Conservation (phyloP, 176 grass and related monocot genomes). For the Zizania latifolia region DNA sequence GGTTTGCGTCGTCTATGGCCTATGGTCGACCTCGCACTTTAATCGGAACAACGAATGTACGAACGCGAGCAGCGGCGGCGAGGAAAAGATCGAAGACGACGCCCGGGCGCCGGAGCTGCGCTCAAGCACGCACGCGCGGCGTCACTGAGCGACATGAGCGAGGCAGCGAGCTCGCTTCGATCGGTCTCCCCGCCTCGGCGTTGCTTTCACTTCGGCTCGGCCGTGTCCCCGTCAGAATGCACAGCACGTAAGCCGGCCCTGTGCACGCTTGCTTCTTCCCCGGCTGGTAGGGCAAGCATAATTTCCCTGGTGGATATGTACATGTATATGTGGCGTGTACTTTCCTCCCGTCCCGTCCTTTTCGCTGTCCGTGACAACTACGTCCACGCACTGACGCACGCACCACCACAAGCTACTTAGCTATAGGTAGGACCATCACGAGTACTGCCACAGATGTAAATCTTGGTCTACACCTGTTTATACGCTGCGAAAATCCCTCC, state of each 20-base stretch:
- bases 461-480: neutral
- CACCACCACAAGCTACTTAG: too few relatives aligned
- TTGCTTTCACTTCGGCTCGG: neutral
- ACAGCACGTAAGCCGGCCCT: neutral
- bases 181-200: neutral
- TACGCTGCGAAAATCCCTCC: neutral
- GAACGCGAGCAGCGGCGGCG: too few relatives aligned
- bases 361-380: neutral
- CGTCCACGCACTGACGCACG: neutral
- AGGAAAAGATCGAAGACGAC: too few relatives aligned
- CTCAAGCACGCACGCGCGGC: too few relatives aligned
- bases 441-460: neutral
- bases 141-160: too few relatives aligned
- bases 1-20: too few relatives aligned
- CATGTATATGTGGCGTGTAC: neutral
- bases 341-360: neutral
- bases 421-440: too few relatives aligned
- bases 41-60: too few relatives aligned
- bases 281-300: constrained; percentile 18
- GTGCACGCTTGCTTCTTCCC: neutral
- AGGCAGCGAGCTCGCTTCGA: too few relatives aligned
- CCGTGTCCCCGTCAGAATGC: constrained; percentile 16
- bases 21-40: too few relatives aligned
- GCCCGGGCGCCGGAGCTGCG: too few relatives aligned
- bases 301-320: neutral